Evolutionary conservation across 2,329 filamentous ascomycete species (phyloP).

Genomic region (Ceratocystis diversiconidia): DNA sequence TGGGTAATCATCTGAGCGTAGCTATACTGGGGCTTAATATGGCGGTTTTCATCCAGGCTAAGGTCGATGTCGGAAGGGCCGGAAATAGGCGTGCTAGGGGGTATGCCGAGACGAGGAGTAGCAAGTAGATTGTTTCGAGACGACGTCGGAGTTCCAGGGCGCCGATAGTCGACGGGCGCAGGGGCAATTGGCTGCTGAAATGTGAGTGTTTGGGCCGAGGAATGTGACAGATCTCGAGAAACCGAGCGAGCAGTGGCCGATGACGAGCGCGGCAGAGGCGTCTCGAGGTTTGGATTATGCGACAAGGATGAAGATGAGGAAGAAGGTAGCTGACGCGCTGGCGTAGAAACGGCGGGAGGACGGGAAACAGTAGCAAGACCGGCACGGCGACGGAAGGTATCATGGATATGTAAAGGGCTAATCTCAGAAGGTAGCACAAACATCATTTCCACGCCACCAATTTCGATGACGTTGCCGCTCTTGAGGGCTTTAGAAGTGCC

Average conservation of each 20-base stretch:
- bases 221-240: constrained; percentile 17
- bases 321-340: constrained; percentile 4
- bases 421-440: constrained; percentile 78
- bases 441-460: constrained; percentile 93
- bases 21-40: constrained; percentile 90
- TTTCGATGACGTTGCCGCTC: constrained; percentile 83
- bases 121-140: constrained; percentile 5
- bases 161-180: constrained; percentile 44
- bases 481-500: constrained; percentile 52
- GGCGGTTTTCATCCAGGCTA: constrained; percentile 68
- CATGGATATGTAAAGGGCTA: constrained; percentile 51
- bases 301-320: constrained; percentile 16
- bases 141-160: constrained; percentile 43
- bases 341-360: constrained; percentile 17
- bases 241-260: constrained; percentile 11
- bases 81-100: constrained; percentile 13
- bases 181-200: constrained; percentile 40
- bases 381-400: constrained; percentile 54
- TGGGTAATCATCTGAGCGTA: constrained; percentile 96
- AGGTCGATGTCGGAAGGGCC: constrained; percentile 50
- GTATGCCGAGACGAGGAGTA: constrained; percentile 13
- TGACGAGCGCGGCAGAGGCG: constrained; percentile 13
- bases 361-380: constrained; percentile 26
- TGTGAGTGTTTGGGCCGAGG: constrained; percentile 8
- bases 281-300: constrained; percentile 17